Conservation (phyloP, 2,329 filamentous ascomycete genomes). For the Nigrospora sphaerica region DNA sequence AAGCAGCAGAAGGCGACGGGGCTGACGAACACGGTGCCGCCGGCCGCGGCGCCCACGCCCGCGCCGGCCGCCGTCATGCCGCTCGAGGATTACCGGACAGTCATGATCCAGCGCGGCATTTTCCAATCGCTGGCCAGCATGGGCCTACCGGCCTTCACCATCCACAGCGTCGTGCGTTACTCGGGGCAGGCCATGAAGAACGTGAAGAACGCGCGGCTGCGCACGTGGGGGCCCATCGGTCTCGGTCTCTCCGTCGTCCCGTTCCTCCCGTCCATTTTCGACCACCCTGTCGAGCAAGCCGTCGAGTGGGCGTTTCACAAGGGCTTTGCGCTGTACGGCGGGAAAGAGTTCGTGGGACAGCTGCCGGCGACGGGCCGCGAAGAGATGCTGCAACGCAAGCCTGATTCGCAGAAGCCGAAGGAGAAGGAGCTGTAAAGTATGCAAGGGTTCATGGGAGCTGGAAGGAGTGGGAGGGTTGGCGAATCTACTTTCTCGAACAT, state of each 20-base stretch:
- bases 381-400: slow-evolving; percentile 32
- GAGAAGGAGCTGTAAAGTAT: slow-evolving; percentile 22
- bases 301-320: slow-evolving; percentile 88
- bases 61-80: slow-evolving; percentile 49
- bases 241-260: slow-evolving; percentile 73
- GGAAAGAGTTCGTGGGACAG: slow-evolving; percentile 46
- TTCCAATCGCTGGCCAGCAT: slow-evolving; percentile 91
- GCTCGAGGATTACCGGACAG: slow-evolving; percentile 81
- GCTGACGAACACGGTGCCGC: slow-evolving; percentile 24
- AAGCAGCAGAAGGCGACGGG: slow-evolving; percentile 42
- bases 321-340: slow-evolving; percentile 68
- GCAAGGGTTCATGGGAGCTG: no score
- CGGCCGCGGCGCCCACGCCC: slow-evolving; percentile 16
- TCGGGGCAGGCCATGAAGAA: slow-evolving; percentile 81
- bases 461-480: no score
- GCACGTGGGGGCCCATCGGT: slow-evolving; percentile 88
- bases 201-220: slow-evolving; percentile 64
- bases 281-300: slow-evolving; percentile 85
- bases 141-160: slow-evolving; percentile 89
- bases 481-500: no score
- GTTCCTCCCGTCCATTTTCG: slow-evolving; percentile 76
- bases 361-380: slow-evolving; percentile 48
- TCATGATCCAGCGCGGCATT: slow-evolving; percentile 84
- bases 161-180: slow-evolving; percentile 88
- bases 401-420: slow-evolving; percentile 37